Evolutionary conservation across 176 grass and related monocot species (phyloP).

Genomic region (Avena eriantha): DNA sequence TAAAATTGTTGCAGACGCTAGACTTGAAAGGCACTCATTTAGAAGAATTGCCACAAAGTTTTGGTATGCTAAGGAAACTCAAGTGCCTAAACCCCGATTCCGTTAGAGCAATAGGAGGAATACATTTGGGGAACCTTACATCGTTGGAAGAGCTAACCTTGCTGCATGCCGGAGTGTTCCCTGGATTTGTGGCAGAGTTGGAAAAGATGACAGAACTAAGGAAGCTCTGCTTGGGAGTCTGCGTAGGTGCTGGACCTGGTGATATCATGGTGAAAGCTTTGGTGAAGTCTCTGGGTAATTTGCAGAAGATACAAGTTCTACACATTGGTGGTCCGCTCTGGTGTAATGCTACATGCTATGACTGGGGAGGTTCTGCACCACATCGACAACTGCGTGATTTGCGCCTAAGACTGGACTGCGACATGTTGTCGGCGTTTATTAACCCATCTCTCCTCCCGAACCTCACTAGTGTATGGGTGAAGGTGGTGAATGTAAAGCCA

Average conservation of each 20-base stretch:
- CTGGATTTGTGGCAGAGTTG: background rate
- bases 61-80: background rate
- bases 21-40: background rate
- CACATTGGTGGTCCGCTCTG: too few species aligned
- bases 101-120: too few species aligned
- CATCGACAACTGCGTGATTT: background rate
- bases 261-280: background rate
- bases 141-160: background rate
- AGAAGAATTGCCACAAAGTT: background rate
- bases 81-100: background rate
- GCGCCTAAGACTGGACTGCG: fast-evolving
- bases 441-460: background rate
- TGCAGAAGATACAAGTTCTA: slow-evolving; percentile 6
- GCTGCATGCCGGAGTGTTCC: too few species aligned
- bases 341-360: too few species aligned
- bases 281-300: background rate
- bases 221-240: background rate
- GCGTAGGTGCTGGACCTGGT: too few species aligned
- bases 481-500: fast-evolving
- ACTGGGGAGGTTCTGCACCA: background rate
- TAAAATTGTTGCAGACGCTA: slow-evolving; percentile 27
- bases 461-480: fast-evolving
- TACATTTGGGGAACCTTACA: slow-evolving; percentile 6
- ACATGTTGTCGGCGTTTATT: background rate
- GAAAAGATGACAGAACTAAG: background rate